A percentile compares a stretch with the other conserved stretches of the same genome.
These are phyloP conservation scores for Ecytonucleospora hepatopenaei DNA, from an alignment of 371 early-diverging fungal genomes.

Conservation along the genomic window DNA sequence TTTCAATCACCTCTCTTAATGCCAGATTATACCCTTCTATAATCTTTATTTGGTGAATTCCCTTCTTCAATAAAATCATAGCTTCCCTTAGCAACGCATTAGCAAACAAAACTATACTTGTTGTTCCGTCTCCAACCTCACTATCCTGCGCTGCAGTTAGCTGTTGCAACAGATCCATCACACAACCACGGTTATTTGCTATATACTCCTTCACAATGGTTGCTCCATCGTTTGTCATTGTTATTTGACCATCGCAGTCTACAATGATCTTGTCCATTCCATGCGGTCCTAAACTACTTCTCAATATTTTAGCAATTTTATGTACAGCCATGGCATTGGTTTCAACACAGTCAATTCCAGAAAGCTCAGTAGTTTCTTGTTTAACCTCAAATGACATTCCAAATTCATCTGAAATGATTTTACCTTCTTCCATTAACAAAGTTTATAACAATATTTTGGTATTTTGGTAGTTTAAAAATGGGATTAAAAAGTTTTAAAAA, in stretches of 20 bases:
- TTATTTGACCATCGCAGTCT: slow-evolving; percentile 93
- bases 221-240: slow-evolving; percentile 99
- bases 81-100: slow-evolving; percentile 90
- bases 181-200: no score
- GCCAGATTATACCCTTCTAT: slow-evolving; percentile 93
- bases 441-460: slow-evolving; percentile 12
- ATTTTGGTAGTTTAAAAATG: no score
- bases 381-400: slow-evolving; percentile 39
- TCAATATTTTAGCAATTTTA: slow-evolving; percentile 80
- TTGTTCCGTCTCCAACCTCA: slow-evolving; percentile 99
- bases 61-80: slow-evolving; percentile 78
- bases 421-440: no score
- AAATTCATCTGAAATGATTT: slow-evolving; percentile 35
- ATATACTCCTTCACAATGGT: slow-evolving; percentile 89
- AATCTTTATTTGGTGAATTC: slow-evolving; percentile 96
- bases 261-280: slow-evolving; percentile 95
- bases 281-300: slow-evolving; percentile 94
- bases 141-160: slow-evolving; percentile 95
- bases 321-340: slow-evolving; percentile 86
- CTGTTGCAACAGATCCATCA: slow-evolving; percentile 93
- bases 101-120: slow-evolving; percentile 94
- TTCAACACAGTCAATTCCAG: slow-evolving; percentile 25
- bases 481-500: no score
- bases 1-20: slow-evolving; percentile 78
- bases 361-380: slow-evolving; percentile 10